Percentiles rank a stretch among this genome's conserved stretches.
These are phyloP conservation scores for Xylariaceae sp. DNA, from an alignment of 2,329 filamentous ascomycete species.

Conservation along the genomic window DNA sequence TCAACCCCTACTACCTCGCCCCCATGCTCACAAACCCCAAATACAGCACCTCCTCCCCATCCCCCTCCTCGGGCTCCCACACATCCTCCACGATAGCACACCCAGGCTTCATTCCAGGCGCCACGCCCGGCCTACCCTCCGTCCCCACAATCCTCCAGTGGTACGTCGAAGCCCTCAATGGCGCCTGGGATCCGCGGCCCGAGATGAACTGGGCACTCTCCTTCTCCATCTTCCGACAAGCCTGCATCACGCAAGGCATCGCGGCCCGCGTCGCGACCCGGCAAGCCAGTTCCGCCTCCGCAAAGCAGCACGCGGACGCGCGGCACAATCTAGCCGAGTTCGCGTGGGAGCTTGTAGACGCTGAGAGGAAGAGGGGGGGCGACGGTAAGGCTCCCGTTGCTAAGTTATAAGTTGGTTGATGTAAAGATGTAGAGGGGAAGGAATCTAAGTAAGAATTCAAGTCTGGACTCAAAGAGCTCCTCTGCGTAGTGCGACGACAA, in stretches of 20 bases:
- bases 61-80: constrained; percentile 11
- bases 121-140: constrained; percentile 52
- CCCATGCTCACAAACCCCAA: constrained; percentile 23
- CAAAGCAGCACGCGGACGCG: constrained; percentile 64
- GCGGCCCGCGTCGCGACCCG: constrained; percentile 77
- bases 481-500: too few relatives aligned
- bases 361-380: constrained; percentile 9
- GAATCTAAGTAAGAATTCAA: neutral
- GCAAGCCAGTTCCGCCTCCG: constrained; percentile 84
- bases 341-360: constrained; percentile 69
- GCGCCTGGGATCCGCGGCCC: constrained; percentile 51
- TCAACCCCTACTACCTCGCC: constrained; percentile 47
- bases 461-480: too few relatives aligned
- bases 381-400: constrained; percentile 5
- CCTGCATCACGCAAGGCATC: constrained; percentile 76
- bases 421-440: neutral
- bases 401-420: neutral
- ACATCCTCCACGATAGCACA: constrained; percentile 3
- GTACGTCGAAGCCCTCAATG: constrained; percentile 43
- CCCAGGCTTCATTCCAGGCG: constrained; percentile 56
- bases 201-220: constrained; percentile 58
- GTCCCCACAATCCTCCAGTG: constrained; percentile 55
- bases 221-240: constrained; percentile 57
- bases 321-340: constrained; percentile 69
- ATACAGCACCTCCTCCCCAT: constrained; percentile 17